A percentile compares a stretch with the other conserved stretches of the same genome.
Conservation (phyloP, 202 grass and related monocot species). For the Dendrocalamus latiflorus region DNA sequence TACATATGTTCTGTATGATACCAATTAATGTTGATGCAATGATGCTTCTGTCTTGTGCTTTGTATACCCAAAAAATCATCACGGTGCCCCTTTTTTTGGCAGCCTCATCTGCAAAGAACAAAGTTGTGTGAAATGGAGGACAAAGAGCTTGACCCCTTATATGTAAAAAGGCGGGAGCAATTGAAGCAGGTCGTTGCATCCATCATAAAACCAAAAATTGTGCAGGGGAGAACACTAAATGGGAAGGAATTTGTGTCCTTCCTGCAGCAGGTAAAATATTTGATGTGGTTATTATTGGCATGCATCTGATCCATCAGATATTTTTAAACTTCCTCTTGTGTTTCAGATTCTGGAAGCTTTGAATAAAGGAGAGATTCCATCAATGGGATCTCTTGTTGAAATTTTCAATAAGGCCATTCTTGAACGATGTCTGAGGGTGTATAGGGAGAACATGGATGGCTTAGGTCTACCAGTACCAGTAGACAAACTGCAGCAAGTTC, state of each 20-base stretch:
- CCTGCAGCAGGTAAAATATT: conserved; percentile 72
- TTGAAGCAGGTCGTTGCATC: conserved; percentile 85
- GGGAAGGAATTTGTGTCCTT: conserved; percentile 91
- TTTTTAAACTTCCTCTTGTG: conserved; percentile 1
- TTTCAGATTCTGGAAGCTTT: conserved; percentile 96
- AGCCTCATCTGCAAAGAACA: conserved; percentile 99
- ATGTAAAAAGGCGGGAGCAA: conserved; percentile 72
- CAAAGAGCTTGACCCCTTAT: conserved; percentile 66
- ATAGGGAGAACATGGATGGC: conserved; percentile 61
- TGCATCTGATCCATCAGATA: background rate
- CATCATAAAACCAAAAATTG: conserved; percentile 78
- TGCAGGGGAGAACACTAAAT: conserved; percentile 79
- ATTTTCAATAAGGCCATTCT: conserved; percentile 97
- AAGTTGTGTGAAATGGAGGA: conserved; percentile 94
- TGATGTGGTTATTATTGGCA: background rate
- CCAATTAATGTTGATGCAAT: background rate
- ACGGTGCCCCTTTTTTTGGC: conserved; percentile 13
- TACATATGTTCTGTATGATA: background rate
- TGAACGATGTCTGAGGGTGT: conserved; percentile 80
- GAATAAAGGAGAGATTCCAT: conserved; percentile 99
- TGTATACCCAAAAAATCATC: background rate
- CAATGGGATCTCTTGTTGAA: conserved; percentile 88
- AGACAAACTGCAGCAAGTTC: conserved; percentile 64
- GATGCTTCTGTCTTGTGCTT: background rate
- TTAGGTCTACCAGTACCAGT: conserved; percentile 68